Evolutionary conservation across 164 flowering plant species (phyloP).

Genomic region (Nelumbo lutea): DNA sequence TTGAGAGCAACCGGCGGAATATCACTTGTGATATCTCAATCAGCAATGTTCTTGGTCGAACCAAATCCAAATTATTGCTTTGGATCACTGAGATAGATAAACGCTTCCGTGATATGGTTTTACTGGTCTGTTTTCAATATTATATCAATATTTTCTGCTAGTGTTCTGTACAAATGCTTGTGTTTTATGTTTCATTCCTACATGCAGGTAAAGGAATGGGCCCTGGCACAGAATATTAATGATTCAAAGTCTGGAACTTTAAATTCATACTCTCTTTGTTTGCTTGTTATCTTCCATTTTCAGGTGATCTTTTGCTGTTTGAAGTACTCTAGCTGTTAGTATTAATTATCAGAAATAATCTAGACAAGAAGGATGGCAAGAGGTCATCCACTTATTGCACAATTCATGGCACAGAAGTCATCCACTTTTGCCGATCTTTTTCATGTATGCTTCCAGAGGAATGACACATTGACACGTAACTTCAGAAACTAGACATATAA

Average conservation of each 20-base stretch:
- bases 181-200: conserved; percentile 16
- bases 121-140: conserved; percentile 45
- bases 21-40: conserved; percentile 90
- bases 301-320: conserved; percentile 52
- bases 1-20: conserved; percentile 34
- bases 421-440: no score
- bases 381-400: no score
- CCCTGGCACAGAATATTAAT: conserved; percentile 72
- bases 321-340: background rate
- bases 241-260: conserved; percentile 68
- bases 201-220: conserved; percentile 95
- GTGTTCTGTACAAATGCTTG: background rate
- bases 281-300: conserved; percentile 87
- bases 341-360: background rate
- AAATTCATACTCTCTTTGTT: conserved; percentile 72
- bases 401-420: no score
- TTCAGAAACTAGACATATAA: no score
- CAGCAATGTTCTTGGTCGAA: conserved; percentile 60
- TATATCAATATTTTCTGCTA: background rate
- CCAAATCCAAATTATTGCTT: conserved; percentile 66
- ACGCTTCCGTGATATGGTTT: conserved; percentile 83
- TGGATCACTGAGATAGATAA: conserved; percentile 81
- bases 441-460: no score
- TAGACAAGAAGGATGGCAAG: no score
- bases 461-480: no score